phyloP scores from a whole-genome alignment of 495 filamentous ascomycete genomes.

The Penicillium macrosclerotiorum region DNA sequence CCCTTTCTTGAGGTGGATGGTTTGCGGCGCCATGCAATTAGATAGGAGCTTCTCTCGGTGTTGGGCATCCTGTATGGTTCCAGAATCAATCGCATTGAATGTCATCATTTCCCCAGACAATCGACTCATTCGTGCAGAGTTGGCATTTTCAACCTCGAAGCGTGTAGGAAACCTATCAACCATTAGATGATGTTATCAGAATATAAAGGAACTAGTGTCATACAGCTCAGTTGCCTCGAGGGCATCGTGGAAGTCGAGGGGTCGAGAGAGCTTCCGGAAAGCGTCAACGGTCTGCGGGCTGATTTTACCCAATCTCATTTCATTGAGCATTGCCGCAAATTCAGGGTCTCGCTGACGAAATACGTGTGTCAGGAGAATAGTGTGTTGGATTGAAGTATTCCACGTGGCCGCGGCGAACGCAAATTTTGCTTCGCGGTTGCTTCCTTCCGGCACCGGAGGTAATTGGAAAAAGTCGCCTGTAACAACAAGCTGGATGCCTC shows the following conservation, averaged over 20 bases:
- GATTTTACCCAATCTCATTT: slow-evolving; percentile 88
- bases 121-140: slow-evolving; percentile 66
- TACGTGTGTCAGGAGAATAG: slow-evolving; percentile 90
- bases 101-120: slow-evolving; percentile 64
- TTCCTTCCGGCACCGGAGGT: slow-evolving; percentile 80
- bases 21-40: slow-evolving; percentile 88
- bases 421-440: slow-evolving; percentile 72
- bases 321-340: slow-evolving; percentile 93
- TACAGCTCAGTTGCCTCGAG: slow-evolving; percentile 89
- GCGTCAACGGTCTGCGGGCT: slow-evolving; percentile 63
- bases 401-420: slow-evolving; percentile 89
- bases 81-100: slow-evolving; percentile 74
- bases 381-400: slow-evolving; percentile 90
- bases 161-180: slow-evolving; percentile 78
- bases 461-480: slow-evolving; percentile 98
- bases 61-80: slow-evolving; percentile 61
- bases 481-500: slow-evolving; percentile 92
- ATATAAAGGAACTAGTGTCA: slow-evolving; percentile 20
- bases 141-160: slow-evolving; percentile 84
- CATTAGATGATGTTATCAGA: slow-evolving; percentile 25
- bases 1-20: slow-evolving; percentile 79
- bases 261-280: slow-evolving; percentile 70
- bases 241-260: slow-evolving; percentile 68
- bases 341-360: slow-evolving; percentile 93
- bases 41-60: slow-evolving; percentile 74